A percentile compares a stretch with the other conserved stretches of the same genome.
phyloP scores from a whole-genome alignment of 2,329 filamentous ascomycete species.

The Talaromyces sp. region DNA sequence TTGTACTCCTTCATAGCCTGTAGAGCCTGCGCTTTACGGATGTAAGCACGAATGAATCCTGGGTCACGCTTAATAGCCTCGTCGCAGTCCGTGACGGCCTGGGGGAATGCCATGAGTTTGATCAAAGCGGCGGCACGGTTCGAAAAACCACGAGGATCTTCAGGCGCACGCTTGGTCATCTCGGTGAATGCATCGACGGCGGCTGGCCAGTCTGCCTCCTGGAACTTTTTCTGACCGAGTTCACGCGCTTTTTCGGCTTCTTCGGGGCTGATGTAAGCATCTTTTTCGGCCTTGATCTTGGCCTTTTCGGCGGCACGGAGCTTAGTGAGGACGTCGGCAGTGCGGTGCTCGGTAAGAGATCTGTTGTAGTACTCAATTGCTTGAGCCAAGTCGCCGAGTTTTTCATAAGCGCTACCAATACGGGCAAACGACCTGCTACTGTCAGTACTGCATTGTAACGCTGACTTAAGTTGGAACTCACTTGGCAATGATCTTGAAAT shows the following conservation, averaged over 20 bases:
- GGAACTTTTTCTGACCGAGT: slow-evolving; percentile 94
- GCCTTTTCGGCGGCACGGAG: slow-evolving; percentile 85
- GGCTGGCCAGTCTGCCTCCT: slow-evolving; percentile 90
- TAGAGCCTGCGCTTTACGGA: slow-evolving; percentile 92
- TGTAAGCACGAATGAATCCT: slow-evolving; percentile 91
- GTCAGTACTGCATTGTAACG: background rate
- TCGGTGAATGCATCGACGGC: slow-evolving; percentile 92
- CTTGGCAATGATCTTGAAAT: slow-evolving; percentile 98
- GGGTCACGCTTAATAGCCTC: slow-evolving; percentile 85
- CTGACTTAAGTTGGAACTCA: slow-evolving; percentile 34
- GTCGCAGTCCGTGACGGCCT: slow-evolving; percentile 88
- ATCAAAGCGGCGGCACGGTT: slow-evolving; percentile 96
- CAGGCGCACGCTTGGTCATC: slow-evolving; percentile 92
- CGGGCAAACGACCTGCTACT: slow-evolving; percentile 70
- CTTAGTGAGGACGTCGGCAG: slow-evolving; percentile 88
- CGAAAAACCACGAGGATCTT: slow-evolving; percentile 91
- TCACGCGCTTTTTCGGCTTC: slow-evolving; percentile 96
- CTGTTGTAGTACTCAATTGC: slow-evolving; percentile 90
- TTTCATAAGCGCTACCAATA: slow-evolving; percentile 92
- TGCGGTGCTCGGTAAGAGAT: slow-evolving; percentile 94
- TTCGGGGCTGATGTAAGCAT: slow-evolving; percentile 80
- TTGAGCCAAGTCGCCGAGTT: slow-evolving; percentile 70
- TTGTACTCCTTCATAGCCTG: slow-evolving; percentile 98
- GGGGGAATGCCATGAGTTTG: slow-evolving; percentile 94
- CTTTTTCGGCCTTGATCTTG: slow-evolving; percentile 70